phyloP scores from a whole-genome alignment of 345 rosid genomes.

The Lagerstroemia speciosa region DNA sequence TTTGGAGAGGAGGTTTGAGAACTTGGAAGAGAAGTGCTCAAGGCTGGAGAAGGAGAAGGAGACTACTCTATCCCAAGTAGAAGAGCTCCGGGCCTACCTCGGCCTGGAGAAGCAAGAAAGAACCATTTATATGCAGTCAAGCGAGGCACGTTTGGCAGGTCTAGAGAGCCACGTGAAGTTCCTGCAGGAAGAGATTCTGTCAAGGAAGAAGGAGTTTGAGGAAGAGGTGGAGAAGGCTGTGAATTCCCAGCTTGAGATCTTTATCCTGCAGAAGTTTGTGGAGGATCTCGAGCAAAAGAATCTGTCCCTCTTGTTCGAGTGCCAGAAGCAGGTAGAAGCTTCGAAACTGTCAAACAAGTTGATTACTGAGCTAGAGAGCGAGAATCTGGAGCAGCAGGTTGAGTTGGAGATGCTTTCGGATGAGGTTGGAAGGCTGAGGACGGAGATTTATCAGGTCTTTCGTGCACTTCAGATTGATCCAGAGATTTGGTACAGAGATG shows the following conservation, averaged over 20 bases:
- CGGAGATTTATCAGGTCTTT: slow-evolving; percentile 50
- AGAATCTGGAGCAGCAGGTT: slow-evolving; percentile 71
- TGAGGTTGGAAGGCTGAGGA: slow-evolving; percentile 55
- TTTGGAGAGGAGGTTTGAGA: slow-evolving; percentile 57
- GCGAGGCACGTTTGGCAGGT: slow-evolving; percentile 54
- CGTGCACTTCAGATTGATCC: slow-evolving; percentile 59
- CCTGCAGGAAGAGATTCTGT: slow-evolving; percentile 61
- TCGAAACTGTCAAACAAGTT: slow-evolving; percentile 59
- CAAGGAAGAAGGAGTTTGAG: slow-evolving; percentile 67
- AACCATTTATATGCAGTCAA: slow-evolving; percentile 38
- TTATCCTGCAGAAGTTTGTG: slow-evolving; percentile 59
- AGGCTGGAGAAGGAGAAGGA: slow-evolving; percentile 64
- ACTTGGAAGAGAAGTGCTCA: slow-evolving; percentile 52
- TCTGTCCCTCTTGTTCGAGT: slow-evolving; percentile 53
- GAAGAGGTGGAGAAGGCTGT: slow-evolving; percentile 85
- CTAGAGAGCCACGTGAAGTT: slow-evolving; percentile 56
- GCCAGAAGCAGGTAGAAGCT: slow-evolving; percentile 62
- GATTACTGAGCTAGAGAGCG: slow-evolving; percentile 65
- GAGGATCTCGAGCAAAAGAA: slow-evolving; percentile 71
- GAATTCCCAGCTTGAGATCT: slow-evolving; percentile 71
- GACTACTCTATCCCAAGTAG: slow-evolving; percentile 47
- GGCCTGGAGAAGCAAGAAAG: slow-evolving; percentile 53
- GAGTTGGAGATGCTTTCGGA: slow-evolving; percentile 61
- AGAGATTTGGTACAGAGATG: slow-evolving; percentile 22
- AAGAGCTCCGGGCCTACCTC: slow-evolving; percentile 51